Evolutionary conservation across 805 yeast species (phyloP).

Genomic region (Maudiozyma saulgeensis): DNA sequence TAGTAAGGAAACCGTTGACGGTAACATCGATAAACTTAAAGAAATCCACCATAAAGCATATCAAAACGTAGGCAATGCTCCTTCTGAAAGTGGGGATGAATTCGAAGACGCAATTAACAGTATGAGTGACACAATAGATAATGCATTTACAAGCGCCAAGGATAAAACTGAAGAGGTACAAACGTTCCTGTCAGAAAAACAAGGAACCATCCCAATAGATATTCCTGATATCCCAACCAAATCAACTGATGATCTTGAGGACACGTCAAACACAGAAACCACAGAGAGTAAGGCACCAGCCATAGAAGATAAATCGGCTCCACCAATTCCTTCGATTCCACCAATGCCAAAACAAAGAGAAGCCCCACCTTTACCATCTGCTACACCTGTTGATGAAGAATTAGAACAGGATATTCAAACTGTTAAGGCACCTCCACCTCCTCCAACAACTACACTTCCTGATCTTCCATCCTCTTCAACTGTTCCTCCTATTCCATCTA

Average conservation of each 20-base stretch:
- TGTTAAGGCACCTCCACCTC: neutral
- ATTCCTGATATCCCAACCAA: neutral
- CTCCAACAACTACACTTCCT: neutral
- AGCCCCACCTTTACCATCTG: neutral
- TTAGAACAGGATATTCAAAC: neutral
- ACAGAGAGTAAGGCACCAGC: neutral
- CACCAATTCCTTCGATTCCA: neutral
- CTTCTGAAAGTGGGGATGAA: conserved; percentile 1
- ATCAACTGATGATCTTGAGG: neutral
- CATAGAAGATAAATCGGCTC: neutral
- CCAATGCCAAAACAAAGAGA: neutral
- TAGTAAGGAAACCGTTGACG: neutral
- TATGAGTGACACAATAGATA: conserved; percentile 2
- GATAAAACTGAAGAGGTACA: neutral
- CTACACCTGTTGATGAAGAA: neutral
- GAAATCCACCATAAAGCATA: conserved; percentile 3
- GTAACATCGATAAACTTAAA: neutral
- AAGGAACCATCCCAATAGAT: neutral
- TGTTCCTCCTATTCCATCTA: neutral
- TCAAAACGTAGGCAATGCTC: conserved; percentile 7
- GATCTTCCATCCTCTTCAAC: conserved; percentile 1
- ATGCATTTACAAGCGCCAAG: neutral
- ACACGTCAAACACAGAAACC: neutral
- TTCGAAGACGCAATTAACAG: conserved; percentile 38
- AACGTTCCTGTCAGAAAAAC: neutral